These are phyloP conservation scores for Lipomyces spencermartinsiae DNA, from an alignment of 805 yeast genomes.

Conservation along the genomic window DNA sequence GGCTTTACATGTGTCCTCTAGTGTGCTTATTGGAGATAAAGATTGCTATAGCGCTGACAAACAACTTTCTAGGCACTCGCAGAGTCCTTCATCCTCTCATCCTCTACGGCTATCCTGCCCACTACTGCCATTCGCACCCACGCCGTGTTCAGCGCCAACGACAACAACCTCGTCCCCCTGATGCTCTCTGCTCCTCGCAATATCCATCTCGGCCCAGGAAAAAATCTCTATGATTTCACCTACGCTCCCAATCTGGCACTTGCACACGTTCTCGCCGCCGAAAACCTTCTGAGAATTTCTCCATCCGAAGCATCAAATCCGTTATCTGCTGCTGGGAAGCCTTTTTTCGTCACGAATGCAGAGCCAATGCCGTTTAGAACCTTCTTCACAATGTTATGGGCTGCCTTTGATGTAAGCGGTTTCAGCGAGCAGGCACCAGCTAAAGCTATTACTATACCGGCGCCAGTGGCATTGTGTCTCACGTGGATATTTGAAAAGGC, in stretches of 20 bases:
- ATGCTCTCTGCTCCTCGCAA: neutral
- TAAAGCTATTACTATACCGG: neutral
- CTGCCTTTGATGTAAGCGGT: neutral
- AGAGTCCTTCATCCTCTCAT: neutral
- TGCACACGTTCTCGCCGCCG: slow-evolving; percentile 9
- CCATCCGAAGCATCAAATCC: neutral
- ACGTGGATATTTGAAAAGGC: neutral
- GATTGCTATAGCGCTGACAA: neutral
- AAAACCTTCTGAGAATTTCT: neutral
- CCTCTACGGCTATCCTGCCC: neutral
- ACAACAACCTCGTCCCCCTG: neutral
- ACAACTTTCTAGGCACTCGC: neutral
- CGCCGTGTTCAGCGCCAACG: neutral
- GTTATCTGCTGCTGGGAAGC: neutral
- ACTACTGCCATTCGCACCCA: neutral
- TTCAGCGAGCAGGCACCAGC: neutral
- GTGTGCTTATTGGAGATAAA: neutral
- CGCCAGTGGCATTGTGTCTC: neutral
- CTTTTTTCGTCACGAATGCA: slow-evolving; percentile 2
- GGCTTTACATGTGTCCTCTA: no score
- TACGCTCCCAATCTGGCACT: neutral
- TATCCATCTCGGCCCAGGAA: slow-evolving; percentile 1
- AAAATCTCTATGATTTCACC: neutral
- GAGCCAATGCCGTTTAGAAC: slow-evolving; percentile 1
- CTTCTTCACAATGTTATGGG: neutral